Evolutionary conservation across 257 asterid genomes (phyloP).

Genomic region (Solanum microdontum): DNA sequence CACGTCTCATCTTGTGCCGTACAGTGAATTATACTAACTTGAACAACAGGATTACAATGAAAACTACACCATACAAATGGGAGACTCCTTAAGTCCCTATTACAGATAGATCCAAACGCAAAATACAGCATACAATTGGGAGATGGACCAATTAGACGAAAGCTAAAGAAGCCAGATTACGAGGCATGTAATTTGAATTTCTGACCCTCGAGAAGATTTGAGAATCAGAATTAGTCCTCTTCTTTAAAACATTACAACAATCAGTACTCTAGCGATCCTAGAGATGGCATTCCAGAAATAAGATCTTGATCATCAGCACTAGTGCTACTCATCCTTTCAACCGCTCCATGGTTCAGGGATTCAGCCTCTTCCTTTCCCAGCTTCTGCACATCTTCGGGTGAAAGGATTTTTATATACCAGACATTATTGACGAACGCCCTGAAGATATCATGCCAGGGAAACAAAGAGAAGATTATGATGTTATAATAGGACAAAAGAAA

Average conservation of each 20-base stretch:
- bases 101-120: not conserved
- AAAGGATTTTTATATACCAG: conserved; percentile 93
- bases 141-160: not conserved
- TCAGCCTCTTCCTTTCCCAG: conserved; percentile 71
- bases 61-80: not conserved
- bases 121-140: not conserved
- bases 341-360: conserved; percentile 30
- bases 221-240: not conserved
- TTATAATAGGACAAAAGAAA: not conserved
- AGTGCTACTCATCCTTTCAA: conserved; percentile 30
- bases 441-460: conserved; percentile 7
- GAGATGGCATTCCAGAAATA: conserved; percentile 43
- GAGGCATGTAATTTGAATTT: not conserved
- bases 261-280: conserved; percentile 65
- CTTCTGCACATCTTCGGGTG: conserved; percentile 74
- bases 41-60: not conserved
- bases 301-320: conserved; percentile 43
- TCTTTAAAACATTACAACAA: not conserved
- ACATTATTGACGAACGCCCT: conserved; percentile 88
- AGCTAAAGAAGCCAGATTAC: not conserved
- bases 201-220: not conserved
- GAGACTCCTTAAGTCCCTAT: not conserved
- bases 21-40: not conserved
- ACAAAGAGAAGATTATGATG: not conserved
- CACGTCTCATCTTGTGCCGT: not conserved